Evolutionary conservation across 73 alveolate genomes (phyloP).

Genomic region (Tetrahymena borealis): DNA sequence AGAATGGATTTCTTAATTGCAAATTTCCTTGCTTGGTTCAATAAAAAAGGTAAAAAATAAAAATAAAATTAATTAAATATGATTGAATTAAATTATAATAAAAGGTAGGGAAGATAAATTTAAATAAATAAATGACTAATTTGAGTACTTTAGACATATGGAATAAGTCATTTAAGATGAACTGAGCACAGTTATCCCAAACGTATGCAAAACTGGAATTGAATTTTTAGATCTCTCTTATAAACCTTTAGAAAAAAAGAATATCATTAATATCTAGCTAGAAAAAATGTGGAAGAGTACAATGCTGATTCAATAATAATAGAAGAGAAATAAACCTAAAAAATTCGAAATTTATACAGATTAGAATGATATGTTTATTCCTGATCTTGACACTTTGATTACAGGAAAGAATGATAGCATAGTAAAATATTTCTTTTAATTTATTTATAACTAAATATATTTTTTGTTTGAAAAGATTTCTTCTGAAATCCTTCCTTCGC

Average conservation of each 20-base stretch:
- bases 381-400: conserved; percentile 34
- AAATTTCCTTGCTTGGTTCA: conserved; percentile 26
- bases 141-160: background rate
- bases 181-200: background rate
- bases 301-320: background rate
- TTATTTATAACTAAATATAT: background rate
- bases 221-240: background rate
- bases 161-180: background rate
- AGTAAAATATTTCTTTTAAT: background rate
- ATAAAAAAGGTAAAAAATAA: background rate
- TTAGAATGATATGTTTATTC: conserved; percentile 7
- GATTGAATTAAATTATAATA: background rate
- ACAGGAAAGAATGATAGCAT: conserved; percentile 29
- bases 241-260: background rate
- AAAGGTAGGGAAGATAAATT: background rate
- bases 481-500: conserved; percentile 23
- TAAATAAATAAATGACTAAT: background rate
- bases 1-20: conserved; percentile 33
- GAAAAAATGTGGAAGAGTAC: background rate
- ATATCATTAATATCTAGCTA: background rate
- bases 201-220: background rate
- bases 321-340: background rate
- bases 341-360: background rate
- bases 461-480: background rate
- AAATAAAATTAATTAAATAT: too few species aligned